phyloP scores from a whole-genome alignment of 2,329 filamentous ascomycete genomes.

The Trichoderma sp. region DNA sequence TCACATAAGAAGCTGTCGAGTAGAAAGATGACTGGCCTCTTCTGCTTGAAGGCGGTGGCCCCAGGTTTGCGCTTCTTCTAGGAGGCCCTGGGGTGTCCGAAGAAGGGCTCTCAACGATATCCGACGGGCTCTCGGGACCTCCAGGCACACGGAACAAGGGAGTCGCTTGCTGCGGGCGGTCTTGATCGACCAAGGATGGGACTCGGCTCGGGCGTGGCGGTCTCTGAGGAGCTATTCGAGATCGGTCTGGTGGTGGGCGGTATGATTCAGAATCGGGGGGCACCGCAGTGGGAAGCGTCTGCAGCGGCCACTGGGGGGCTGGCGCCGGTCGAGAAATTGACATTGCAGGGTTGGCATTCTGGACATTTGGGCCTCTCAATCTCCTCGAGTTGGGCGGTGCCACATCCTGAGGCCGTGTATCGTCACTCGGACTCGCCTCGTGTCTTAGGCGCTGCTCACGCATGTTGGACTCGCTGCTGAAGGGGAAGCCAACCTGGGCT shows the following conservation, averaged over 20 bases:
- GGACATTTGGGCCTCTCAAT: slow-evolving; percentile 27
- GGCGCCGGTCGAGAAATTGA: slow-evolving; percentile 58
- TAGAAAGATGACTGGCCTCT: slow-evolving; percentile 66
- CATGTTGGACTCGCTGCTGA: slow-evolving; percentile 25
- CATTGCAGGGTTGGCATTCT: slow-evolving; percentile 38
- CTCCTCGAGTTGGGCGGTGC: slow-evolving; percentile 18
- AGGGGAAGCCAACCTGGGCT: slow-evolving; percentile 46
- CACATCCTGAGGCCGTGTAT: slow-evolving; percentile 6
- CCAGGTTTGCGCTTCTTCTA: slow-evolving; percentile 57
- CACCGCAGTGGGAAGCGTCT: slow-evolving; percentile 44
- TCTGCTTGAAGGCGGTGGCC: slow-evolving; percentile 62
- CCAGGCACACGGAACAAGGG: slow-evolving; percentile 50
- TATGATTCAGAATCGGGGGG: slow-evolving; percentile 47
- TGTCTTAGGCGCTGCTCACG: slow-evolving; percentile 30
- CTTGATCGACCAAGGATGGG: slow-evolving; percentile 60
- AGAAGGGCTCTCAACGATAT: slow-evolving; percentile 33
- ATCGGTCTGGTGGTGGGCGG: slow-evolving; percentile 53
- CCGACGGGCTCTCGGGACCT: slow-evolving; percentile 33
- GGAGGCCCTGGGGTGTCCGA: slow-evolving; percentile 30
- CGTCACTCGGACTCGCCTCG: slow-evolving; percentile 33
- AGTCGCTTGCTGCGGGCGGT: slow-evolving; percentile 58
- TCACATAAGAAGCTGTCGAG: slow-evolving; percentile 67
- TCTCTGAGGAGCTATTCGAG: slow-evolving; percentile 55
- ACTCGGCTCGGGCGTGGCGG: slow-evolving; percentile 63
- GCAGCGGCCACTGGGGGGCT: slow-evolving; percentile 58